Percentiles rank a stretch among this genome's conserved stretches.
Conservation (phyloP, 2,329 filamentous ascomycete species). For the Graphilbum fragrans region DNA sequence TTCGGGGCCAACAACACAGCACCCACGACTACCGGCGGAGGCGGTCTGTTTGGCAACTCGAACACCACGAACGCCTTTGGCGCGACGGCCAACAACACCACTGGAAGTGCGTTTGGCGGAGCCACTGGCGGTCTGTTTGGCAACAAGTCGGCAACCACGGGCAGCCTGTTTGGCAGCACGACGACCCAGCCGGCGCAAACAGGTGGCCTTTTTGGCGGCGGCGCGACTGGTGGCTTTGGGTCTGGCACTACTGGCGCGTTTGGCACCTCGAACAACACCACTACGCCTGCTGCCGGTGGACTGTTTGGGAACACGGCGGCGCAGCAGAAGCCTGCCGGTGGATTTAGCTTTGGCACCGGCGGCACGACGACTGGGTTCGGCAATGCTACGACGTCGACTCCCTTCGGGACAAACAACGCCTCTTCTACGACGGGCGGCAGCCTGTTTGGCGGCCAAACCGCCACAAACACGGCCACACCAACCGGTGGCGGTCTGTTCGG, state of each 20-base stretch:
- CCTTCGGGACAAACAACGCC: not conserved
- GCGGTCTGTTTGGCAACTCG: conserved; percentile 26
- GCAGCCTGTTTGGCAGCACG: conserved; percentile 22
- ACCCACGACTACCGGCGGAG: conserved; percentile 20
- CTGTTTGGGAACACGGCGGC: conserved; percentile 32
- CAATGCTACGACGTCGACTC: not conserved
- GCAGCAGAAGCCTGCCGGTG: conserved; percentile 5
- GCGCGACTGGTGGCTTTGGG: conserved; percentile 18
- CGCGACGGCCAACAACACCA: conserved; percentile 6
- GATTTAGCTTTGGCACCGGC: conserved; percentile 6
- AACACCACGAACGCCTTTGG: conserved; percentile 28
- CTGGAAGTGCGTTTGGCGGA: conserved; percentile 29
- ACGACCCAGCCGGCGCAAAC: conserved; percentile 13
- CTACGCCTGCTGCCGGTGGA: conserved; percentile 17
- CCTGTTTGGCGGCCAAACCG: conserved; percentile 23
- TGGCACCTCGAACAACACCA: conserved; percentile 12
- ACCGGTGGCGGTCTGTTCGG: conserved; percentile 17
- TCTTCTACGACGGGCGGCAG: conserved; percentile 1
- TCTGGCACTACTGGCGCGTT: conserved; percentile 26
- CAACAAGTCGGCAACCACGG: conserved; percentile 16
- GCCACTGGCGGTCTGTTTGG: conserved; percentile 25
- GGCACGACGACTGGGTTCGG: conserved; percentile 17
- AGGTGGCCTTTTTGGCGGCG: conserved; percentile 26
- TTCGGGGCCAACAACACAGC: conserved; percentile 30
- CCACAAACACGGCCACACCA: conserved; percentile 1